Conservation (phyloP, 805 yeast genomes). For the Metschnikowia chrysomelidarum region DNA sequence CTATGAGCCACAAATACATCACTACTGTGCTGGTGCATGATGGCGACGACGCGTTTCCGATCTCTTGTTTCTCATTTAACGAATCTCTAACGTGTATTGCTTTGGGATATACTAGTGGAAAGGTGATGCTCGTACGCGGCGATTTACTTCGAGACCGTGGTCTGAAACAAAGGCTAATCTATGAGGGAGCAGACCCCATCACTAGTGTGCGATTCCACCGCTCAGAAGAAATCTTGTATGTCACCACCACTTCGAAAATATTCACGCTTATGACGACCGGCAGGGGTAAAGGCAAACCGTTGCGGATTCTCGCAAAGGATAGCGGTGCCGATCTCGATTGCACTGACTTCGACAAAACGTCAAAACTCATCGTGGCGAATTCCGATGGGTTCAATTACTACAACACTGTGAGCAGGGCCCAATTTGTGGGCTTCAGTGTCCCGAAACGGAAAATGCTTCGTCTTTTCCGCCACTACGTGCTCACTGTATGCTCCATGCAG, state of each 20-base stretch:
- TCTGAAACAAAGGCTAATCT: slow-evolving; percentile 77
- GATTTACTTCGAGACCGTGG: slow-evolving; percentile 88
- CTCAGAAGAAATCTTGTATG: slow-evolving; percentile 53
- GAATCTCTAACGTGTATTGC: slow-evolving; percentile 61
- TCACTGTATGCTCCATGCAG: slow-evolving; percentile 52
- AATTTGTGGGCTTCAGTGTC: slow-evolving; percentile 54
- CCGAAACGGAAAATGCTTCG: slow-evolving; percentile 53
- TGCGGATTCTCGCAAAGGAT: slow-evolving; percentile 42
- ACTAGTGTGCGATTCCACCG: slow-evolving; percentile 69
- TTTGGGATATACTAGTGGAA: slow-evolving; percentile 82
- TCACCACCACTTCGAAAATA: slow-evolving; percentile 71
- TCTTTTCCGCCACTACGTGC: slow-evolving; percentile 50
- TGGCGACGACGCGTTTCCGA: slow-evolving; percentile 75
- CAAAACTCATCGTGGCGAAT: slow-evolving; percentile 62
- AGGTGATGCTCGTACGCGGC: slow-evolving; percentile 78
- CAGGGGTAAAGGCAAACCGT: slow-evolving; percentile 66
- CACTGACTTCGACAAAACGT: slow-evolving; percentile 41
- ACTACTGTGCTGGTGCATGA: slow-evolving; percentile 63
- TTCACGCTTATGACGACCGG: slow-evolving; percentile 76
- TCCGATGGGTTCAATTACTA: slow-evolving; percentile 64
- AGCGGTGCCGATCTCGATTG: slow-evolving; percentile 53
- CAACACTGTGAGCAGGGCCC: slow-evolving; percentile 51
- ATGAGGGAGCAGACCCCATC: slow-evolving; percentile 73
- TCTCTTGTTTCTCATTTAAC: slow-evolving; percentile 61
- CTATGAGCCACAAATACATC: slow-evolving; percentile 44